Base-by-base conservation (phyloP, 2,329 filamentous ascomycete genomes). In the Albophoma yamanashiensis region DNA sequence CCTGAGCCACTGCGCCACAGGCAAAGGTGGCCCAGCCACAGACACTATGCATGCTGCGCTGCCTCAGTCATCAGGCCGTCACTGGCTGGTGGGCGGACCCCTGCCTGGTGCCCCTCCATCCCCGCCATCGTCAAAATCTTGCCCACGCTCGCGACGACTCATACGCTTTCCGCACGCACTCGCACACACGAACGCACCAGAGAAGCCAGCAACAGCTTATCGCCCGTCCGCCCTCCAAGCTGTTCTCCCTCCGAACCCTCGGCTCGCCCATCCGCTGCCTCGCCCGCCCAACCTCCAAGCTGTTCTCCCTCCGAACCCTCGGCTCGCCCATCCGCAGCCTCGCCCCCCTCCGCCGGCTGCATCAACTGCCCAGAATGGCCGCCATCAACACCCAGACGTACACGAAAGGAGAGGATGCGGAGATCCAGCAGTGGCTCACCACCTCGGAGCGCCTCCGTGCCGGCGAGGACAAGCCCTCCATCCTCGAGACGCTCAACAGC, bases 351-450 rank as follows among this genome's bases (percentile, higher is more conserved):
- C 56, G 61, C 39, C 50, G 15, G 50, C 56, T 68, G 56, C 62
- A 60, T 62, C 65, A 61, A 58, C 63, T 67, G 65, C 62, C 80
- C 73, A 84, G 81, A 71, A 89, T 93, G 82, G 78, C 83, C 58
- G 76, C 82, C 69, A 85, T 91, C 77, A 79, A 83, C 64, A 76
- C 82, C 64, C 82, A 84, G 71, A 86, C 83, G 68, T 96, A 94
- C 79, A 85, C 85, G 64, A 80, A 87, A 68, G 82, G 85, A 65
- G 92, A 97, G 78, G 87, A 92, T 77, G 84, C 89, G 22, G 91
- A 96, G 77, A 89, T 96, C 73, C 86, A 88, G 75, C 88, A 94
- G 79, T 97, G 92, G 92, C 82, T 93, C 70, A 87, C 85, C 70
- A 89, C 89, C 55, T 85, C 90, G 50, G 82, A 87, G 62, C 86